Evolutionary conservation across 1,284 basidiomycete species (phyloP).

Genomic region (Phellinidium pouzarii): DNA sequence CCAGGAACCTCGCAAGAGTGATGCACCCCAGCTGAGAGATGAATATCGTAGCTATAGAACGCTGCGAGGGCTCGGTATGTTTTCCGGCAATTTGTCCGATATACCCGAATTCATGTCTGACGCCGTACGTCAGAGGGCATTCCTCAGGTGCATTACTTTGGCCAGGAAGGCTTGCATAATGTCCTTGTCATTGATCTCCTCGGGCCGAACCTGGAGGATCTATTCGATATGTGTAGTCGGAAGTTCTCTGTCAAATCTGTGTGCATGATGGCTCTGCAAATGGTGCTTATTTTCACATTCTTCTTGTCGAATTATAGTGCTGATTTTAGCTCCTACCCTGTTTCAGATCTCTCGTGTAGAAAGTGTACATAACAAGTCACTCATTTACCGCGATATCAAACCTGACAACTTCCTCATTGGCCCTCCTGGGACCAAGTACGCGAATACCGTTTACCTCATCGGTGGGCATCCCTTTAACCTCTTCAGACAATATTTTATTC

Average conservation of each 20-base stretch:
- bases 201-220: slow-evolving; percentile 92
- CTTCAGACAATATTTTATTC: background rate
- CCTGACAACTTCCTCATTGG: slow-evolving; percentile 99
- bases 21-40: slow-evolving; percentile 95
- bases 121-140: slow-evolving; percentile 64
- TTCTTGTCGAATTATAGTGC: slow-evolving; percentile 6
- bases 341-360: slow-evolving; percentile 90
- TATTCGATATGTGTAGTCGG: slow-evolving; percentile 98
- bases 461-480: slow-evolving; percentile 37
- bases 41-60: slow-evolving; percentile 98
- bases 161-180: slow-evolving; percentile 97
- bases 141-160: slow-evolving; percentile 97
- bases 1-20: slow-evolving; percentile 96
- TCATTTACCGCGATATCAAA: slow-evolving; percentile 99
- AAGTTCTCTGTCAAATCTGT: slow-evolving; percentile 98
- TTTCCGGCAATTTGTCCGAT: background rate
- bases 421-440: slow-evolving; percentile 85
- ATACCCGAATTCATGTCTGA: background rate
- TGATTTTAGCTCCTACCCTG: background rate
- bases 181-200: slow-evolving; percentile 95
- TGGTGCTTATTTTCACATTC: slow-evolving; percentile 52
- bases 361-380: slow-evolving; percentile 95
- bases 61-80: slow-evolving; percentile 84
- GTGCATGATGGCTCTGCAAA: slow-evolving; percentile 97
- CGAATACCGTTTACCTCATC: slow-evolving; percentile 90